A percentile compares a stretch with the other conserved stretches of the same genome.
Evolutionary conservation across 108 stramenopile species (phyloP).

Genomic region (Cylindrotheca fusiformis): DNA sequence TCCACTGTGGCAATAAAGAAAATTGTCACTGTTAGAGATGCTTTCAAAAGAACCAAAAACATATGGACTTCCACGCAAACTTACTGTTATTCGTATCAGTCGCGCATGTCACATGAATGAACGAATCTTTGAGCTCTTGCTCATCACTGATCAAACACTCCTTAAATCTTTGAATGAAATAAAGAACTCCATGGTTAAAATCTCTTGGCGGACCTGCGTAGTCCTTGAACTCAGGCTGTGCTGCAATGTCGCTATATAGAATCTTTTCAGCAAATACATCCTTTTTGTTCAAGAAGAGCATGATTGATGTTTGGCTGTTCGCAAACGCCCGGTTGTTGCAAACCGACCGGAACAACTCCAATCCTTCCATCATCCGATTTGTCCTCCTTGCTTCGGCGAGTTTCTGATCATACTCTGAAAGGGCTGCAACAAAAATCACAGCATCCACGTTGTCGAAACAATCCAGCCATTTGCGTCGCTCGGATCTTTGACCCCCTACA

Average conservation of each 20-base stretch:
- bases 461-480: conserved; percentile 92
- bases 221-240: conserved; percentile 79
- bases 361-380: conserved; percentile 96
- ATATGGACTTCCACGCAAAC: conserved; percentile 1
- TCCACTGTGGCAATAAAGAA: conserved; percentile 47
- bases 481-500: conserved; percentile 89
- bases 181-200: conserved; percentile 87
- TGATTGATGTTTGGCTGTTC: conserved; percentile 76
- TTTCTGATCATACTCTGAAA: conserved; percentile 95
- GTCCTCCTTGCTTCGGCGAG: conserved; percentile 94
- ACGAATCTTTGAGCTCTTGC: conserved; percentile 84
- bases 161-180: conserved; percentile 93
- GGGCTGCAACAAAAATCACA: conserved; percentile 98
- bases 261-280: conserved; percentile 98
- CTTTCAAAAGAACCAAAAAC: background rate
- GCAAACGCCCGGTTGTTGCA: conserved; percentile 95
- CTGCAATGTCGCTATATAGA: conserved; percentile 74
- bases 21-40: no score
- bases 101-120: conserved; percentile 96
- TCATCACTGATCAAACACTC: conserved; percentile 86
- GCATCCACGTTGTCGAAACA: conserved; percentile 96
- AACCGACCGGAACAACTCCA: conserved; percentile 94
- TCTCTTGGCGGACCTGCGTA: conserved; percentile 80
- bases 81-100: conserved; percentile 95
- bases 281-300: conserved; percentile 94